These are phyloP conservation scores for Podosphaera aphanis DNA, from an alignment of 2,329 filamentous ascomycete species.

Conservation along the genomic window DNA sequence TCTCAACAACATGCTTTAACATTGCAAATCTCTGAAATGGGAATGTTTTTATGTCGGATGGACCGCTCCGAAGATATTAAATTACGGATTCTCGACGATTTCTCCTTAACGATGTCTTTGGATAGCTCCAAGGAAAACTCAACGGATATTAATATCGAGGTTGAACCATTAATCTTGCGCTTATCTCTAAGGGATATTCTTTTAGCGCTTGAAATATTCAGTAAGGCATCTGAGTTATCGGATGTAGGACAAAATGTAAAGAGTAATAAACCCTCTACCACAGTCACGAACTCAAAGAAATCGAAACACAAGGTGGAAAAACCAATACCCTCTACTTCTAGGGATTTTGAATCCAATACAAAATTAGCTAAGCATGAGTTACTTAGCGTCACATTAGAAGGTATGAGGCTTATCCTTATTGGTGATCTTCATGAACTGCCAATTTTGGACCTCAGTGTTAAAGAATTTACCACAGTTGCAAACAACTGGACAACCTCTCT, in stretches of 20 bases:
- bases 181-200: slow-evolving; percentile 86
- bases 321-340: background rate
- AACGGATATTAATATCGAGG: slow-evolving; percentile 62
- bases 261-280: background rate
- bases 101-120: slow-evolving; percentile 74
- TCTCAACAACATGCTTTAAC: slow-evolving; percentile 88
- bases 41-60: slow-evolving; percentile 98
- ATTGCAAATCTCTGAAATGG: slow-evolving; percentile 76
- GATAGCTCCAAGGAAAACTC: slow-evolving; percentile 40
- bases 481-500: slow-evolving; percentile 79
- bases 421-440: slow-evolving; percentile 90
- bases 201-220: slow-evolving; percentile 75
- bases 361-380: slow-evolving; percentile 35
- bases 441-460: slow-evolving; percentile 80
- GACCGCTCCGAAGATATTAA: slow-evolving; percentile 83
- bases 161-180: slow-evolving; percentile 77
- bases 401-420: slow-evolving; percentile 78
- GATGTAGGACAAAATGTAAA: slow-evolving; percentile 18
- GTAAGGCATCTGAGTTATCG: slow-evolving; percentile 72
- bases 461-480: slow-evolving; percentile 64
- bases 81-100: slow-evolving; percentile 85
- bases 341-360: background rate
- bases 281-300: background rate
- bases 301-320: background rate
- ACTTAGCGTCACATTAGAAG: slow-evolving; percentile 64